These are phyloP conservation scores for Mortierella sp. DNA, from an alignment of 371 early-diverging fungal species.

Conservation along the genomic window DNA sequence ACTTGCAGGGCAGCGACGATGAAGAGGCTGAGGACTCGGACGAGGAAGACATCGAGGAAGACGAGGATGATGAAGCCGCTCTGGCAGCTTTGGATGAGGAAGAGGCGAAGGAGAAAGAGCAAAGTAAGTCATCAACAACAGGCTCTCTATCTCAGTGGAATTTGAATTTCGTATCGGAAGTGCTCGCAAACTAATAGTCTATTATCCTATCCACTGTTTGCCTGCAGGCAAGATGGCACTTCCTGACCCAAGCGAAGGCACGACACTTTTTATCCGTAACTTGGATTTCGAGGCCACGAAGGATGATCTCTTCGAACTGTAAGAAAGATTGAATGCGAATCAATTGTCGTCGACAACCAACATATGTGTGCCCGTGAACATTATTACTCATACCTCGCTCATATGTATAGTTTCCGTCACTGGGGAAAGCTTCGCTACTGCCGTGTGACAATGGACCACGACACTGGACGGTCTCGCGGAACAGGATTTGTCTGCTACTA, in stretches of 20 bases:
- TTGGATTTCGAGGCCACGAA: conserved; percentile 90
- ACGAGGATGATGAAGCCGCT: conserved; percentile 60
- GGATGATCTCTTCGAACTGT: conserved; percentile 80
- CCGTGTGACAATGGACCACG: conserved; percentile 83
- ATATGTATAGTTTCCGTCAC: conserved; percentile 61
- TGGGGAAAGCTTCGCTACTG: conserved; percentile 89
- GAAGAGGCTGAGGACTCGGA: conserved; percentile 59
- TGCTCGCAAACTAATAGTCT: no score
- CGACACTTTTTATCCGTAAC: conserved; percentile 94
- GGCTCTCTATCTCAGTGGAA: no score
- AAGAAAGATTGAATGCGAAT: no score
- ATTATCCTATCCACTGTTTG: no score
- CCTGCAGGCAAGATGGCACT: conserved; percentile 35
- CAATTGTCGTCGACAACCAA: no score
- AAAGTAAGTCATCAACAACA: conserved; percentile 21
- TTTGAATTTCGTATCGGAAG: no score
- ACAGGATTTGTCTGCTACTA: conserved; percentile 94
- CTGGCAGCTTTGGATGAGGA: conserved; percentile 54
- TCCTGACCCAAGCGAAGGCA: conserved; percentile 68
- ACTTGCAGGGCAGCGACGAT: conserved; percentile 52
- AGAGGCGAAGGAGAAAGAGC: conserved; percentile 41
- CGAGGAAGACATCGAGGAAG: conserved; percentile 58
- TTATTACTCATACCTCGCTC: no score
- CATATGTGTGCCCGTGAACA: no score
- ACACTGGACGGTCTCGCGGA: conserved; percentile 86